Percentiles rank a stretch among this genome's conserved stretches.
Evolutionary conservation across 2,329 filamentous ascomycete species (phyloP).

Genomic region (Nigrograna mackinnonii): DNA sequence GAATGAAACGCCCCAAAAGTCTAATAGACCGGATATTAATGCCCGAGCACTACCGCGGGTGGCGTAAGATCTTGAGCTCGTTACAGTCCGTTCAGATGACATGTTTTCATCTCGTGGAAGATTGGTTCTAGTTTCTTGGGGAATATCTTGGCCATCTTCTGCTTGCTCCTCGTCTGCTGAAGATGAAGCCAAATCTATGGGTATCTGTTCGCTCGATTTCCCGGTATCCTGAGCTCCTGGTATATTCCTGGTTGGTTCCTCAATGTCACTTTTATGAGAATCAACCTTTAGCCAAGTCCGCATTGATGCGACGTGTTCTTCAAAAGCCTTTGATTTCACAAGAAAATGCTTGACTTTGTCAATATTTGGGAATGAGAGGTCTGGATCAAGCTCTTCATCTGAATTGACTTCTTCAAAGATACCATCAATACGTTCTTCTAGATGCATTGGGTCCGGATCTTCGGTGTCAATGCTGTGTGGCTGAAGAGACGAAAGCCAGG

Average conservation of each 20-base stretch:
- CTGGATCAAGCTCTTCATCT: neutral
- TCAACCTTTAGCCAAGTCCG: neutral
- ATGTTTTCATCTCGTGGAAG: neutral
- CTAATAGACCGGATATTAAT: neutral
- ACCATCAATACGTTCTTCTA: neutral
- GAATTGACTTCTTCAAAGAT: neutral
- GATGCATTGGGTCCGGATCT: neutral
- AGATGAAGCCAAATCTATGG: neutral
- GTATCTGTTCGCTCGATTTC: neutral
- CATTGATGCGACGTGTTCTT: neutral
- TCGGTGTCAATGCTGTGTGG: neutral
- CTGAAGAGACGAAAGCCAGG: neutral
- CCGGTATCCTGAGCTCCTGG: neutral
- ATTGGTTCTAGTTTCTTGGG: neutral
- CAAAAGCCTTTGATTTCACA: neutral
- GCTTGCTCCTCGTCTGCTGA: neutral
- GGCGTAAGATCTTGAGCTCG: neutral
- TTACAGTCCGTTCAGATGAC: neutral
- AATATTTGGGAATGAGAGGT: neutral
- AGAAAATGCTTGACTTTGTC: conserved; percentile 1
- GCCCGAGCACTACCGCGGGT: neutral
- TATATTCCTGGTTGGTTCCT: neutral
- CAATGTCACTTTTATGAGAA: neutral
- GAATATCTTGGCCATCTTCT: neutral
- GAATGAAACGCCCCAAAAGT: conserved; percentile 1